Base-by-base conservation (phyloP, 768 basidiomycete genomes). In the Cantharellus anzutake region DNA sequence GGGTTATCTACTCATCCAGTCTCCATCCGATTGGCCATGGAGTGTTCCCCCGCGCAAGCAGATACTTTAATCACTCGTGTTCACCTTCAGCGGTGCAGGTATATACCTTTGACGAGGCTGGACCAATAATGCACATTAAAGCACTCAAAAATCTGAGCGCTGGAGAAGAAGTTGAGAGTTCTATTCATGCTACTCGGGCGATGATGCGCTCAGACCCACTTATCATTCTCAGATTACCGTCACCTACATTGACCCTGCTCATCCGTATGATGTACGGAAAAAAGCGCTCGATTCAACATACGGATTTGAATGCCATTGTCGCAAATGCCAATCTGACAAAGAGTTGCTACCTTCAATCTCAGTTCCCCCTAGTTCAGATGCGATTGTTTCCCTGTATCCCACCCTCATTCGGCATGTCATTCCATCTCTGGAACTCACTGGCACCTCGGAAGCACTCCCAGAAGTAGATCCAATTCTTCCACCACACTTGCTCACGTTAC, bases 21-120 rank as follows among this genome's bases (percentile, higher is more conserved):
- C 71, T 88, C 44, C 78, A 71, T 14, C 76, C 82, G 1, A 72
- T 82, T 65, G 87, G 79, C 0, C 82, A 87, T 70, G 87, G 84
- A 0, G 73, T 86, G 42, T 88, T 85, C 62, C 85, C 87, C 4
- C 68, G 79, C 5, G 82, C 87, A 1, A 89, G 87, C 65, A 75
- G 85, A n/a, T 67, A 79, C 7, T 86, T 89, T 72, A 90, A 90
- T 66, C 87, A 90, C 66, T 86, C 84, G 3, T 90, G 87, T 68
- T 64, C 76, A 16, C 85, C 87, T 1, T 87, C 86, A 63, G 83
- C 83, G 14, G 78, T 76, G 35, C 73, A 78, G 40, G 82, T 78
- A 67, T 83, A 68, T 66, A 4, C 64, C 71, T 48, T 7, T 39
- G 52, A 60, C n/a, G 44, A 44, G 29, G 64, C 69, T 2, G 75